Evolutionary conservation across 2,329 filamentous ascomycete species (phyloP).

Genomic region (Alternaria gaisen): DNA sequence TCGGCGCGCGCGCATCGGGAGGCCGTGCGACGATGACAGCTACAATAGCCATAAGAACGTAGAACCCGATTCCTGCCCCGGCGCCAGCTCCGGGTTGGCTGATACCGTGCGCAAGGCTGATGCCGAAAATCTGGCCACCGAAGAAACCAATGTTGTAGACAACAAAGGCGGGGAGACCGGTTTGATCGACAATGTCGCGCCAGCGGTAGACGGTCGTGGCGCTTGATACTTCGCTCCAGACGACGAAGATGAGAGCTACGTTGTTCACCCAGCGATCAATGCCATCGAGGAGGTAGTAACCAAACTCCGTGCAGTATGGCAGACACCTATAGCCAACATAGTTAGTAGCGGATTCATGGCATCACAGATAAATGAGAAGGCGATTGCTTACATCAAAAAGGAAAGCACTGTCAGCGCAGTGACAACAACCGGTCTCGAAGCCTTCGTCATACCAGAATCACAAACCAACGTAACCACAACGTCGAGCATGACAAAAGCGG

Average conservation of each 20-base stretch:
- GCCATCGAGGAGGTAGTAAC: conserved; percentile 64
- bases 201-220: conserved; percentile 65
- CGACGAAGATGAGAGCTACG: conserved; percentile 63
- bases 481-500: conserved; percentile 68
- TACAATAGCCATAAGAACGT: conserved; percentile 53
- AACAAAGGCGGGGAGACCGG: conserved; percentile 56
- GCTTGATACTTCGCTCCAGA: conserved; percentile 62
- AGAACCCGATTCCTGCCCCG: conserved; percentile 64
- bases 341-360: not conserved
- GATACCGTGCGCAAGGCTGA: conserved; percentile 60
- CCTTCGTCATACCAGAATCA: conserved; percentile 60
- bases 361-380: not conserved
- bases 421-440: conserved; percentile 60
- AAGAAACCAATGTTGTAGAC: conserved; percentile 64
- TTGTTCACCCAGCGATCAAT: conserved; percentile 67
- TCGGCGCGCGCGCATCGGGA: conserved; percentile 54
- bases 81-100: conserved; percentile 57
- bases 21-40: conserved; percentile 55
- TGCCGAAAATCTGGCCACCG: conserved; percentile 62
- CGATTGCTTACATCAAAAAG: conserved; percentile 54
- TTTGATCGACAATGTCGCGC: conserved; percentile 57
- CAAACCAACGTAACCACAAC: conserved; percentile 63
- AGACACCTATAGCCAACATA: conserved; percentile 48
- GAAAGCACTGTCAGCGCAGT: conserved; percentile 60
- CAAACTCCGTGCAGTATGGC: conserved; percentile 67